phyloP scores from a whole-genome alignment of 495 filamentous ascomycete genomes.

The Podospora pseudocomata region DNA sequence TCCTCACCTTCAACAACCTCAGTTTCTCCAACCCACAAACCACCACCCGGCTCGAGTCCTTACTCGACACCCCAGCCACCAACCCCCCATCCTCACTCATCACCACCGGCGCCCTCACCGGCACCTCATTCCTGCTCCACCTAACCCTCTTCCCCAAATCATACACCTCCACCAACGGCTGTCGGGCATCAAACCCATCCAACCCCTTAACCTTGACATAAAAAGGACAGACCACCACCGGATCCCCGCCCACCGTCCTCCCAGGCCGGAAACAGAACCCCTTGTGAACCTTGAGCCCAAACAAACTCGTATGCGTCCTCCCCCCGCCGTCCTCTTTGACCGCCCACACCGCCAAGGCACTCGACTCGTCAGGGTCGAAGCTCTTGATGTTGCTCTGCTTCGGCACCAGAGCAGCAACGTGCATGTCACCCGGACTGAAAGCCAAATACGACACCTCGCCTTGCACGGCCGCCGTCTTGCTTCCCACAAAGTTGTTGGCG shows the following conservation, averaged over 20 bases:
- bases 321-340: not conserved
- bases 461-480: not conserved
- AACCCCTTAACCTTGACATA: not conserved
- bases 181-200: not conserved
- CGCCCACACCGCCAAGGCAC: conserved; percentile 8
- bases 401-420: conserved; percentile 20
- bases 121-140: conserved; percentile 12
- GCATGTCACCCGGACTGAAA: conserved; percentile 16
- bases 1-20: not conserved
- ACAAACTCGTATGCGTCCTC: not conserved
- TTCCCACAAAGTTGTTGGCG: not conserved
- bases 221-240: conserved; percentile 14
- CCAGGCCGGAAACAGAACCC: conserved; percentile 10
- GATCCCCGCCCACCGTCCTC: not conserved
- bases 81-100: conserved; percentile 16
- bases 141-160: conserved; percentile 9
- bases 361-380: not conserved
- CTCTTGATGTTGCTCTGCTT: not conserved
- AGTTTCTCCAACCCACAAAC: not conserved
- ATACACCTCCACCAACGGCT: conserved; percentile 18
- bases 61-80: conserved; percentile 15
- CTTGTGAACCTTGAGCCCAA: not conserved
- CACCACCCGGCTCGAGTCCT: conserved; percentile 18
- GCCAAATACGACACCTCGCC: conserved; percentile 18
- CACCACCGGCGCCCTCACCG: conserved; percentile 21